A percentile compares a stretch with the other conserved stretches of the same genome.
phyloP scores from a whole-genome alignment of 2,329 filamentous ascomycete genomes.

The Colletotrichum sp. region DNA sequence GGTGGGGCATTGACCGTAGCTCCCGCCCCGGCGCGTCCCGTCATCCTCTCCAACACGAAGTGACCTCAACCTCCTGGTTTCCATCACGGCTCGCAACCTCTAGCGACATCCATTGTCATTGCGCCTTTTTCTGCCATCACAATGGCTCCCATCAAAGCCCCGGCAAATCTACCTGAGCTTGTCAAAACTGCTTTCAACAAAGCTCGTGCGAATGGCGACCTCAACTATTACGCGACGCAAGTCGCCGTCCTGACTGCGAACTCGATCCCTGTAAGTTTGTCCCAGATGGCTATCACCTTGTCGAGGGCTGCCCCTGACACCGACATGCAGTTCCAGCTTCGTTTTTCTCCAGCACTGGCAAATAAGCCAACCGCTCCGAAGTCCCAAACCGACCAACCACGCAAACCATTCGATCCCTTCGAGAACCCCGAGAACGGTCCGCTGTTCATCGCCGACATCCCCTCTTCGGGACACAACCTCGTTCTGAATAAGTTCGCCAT shows the following conservation, averaged over 20 bases:
- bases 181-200: constrained; percentile 54
- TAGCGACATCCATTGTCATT: not conserved
- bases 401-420: constrained; percentile 66
- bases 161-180: constrained; percentile 54
- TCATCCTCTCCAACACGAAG: not conserved
- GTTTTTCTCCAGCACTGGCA: constrained; percentile 72
- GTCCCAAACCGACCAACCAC: constrained; percentile 36
- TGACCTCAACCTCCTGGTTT: not conserved
- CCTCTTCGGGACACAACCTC: constrained; percentile 59
- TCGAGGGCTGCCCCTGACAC: not conserved
- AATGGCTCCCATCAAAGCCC: constrained; percentile 47
- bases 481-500: constrained; percentile 80
- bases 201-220: constrained; percentile 51
- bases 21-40: not conserved
- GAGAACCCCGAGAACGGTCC: constrained; percentile 59
- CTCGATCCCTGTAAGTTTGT: constrained; percentile 44
- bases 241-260: constrained; percentile 52
- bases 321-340: constrained; percentile 68
- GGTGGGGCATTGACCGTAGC: not conserved
- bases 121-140: not conserved
- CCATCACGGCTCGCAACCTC: not conserved
- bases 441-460: constrained; percentile 58
- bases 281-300: not conserved
- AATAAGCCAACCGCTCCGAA: constrained; percentile 64
- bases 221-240: constrained; percentile 61